These are phyloP conservation scores for Blastomyces percursus DNA, from an alignment of 2,329 filamentous ascomycete species.

Conservation along the genomic window DNA sequence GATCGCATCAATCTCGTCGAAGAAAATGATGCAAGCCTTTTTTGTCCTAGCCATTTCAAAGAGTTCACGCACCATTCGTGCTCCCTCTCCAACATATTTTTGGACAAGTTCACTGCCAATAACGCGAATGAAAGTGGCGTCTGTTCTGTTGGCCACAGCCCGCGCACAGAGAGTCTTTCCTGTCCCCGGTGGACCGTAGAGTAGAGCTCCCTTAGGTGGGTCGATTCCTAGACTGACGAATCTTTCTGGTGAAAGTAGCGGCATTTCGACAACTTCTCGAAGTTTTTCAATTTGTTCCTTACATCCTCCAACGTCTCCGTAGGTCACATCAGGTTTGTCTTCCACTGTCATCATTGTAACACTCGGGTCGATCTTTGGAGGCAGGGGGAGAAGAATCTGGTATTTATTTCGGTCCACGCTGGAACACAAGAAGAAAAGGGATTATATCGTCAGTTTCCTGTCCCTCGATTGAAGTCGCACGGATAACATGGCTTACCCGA, in stretches of 20 bases:
- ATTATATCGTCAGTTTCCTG: conserved; percentile 8
- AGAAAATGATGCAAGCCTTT: conserved; percentile 99
- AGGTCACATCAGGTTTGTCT: conserved; percentile 98
- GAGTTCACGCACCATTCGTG: conserved; percentile 94
- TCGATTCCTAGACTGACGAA: conserved; percentile 99
- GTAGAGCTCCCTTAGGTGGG: conserved; percentile 88
- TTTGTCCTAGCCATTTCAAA: conserved; percentile 99
- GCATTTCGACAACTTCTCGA: conserved; percentile 97
- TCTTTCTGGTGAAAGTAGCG: conserved; percentile 84
- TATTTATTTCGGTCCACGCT: conserved; percentile 97
- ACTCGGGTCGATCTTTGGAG: conserved; percentile 96
- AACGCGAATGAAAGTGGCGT: conserved; percentile 96
- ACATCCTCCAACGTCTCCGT: conserved; percentile 96
- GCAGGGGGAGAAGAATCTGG: conserved; percentile 90
- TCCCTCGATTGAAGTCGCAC: background rate
- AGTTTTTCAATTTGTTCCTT: conserved; percentile 99
- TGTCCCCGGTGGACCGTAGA: conserved; percentile 96
- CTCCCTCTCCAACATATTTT: conserved; percentile 97
- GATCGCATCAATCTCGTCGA: conserved; percentile 95
- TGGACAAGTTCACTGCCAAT: conserved; percentile 97
- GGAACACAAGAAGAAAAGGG: background rate
- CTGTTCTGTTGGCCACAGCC: conserved; percentile 94
- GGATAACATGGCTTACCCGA: conserved; percentile 48
- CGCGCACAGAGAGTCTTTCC: conserved; percentile 96
- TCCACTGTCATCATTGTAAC: conserved; percentile 99